Evolutionary conservation across 306 rosid species (phyloP).

Genomic region (Vachellia pachyceras): DNA sequence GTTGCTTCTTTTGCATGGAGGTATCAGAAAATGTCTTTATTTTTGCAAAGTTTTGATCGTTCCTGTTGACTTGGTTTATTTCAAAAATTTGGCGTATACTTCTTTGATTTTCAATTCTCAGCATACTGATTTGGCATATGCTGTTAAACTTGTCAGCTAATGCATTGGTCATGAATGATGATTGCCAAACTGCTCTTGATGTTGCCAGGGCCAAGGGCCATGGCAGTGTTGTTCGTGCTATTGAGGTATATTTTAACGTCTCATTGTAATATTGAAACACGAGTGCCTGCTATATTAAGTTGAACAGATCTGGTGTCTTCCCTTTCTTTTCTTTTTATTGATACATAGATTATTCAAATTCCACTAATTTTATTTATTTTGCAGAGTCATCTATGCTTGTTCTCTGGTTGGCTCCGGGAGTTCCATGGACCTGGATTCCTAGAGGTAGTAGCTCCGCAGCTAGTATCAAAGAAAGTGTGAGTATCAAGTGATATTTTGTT

Average conservation of each 20-base stretch:
- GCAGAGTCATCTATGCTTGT: constrained; percentile 86
- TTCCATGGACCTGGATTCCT: constrained; percentile 90
- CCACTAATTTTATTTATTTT: constrained; percentile 32
- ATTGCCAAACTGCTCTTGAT: constrained; percentile 88
- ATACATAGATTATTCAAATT: constrained; percentile 29
- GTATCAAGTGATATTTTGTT: constrained; percentile 49
- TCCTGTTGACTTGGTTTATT: constrained; percentile 27
- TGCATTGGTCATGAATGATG: constrained; percentile 87
- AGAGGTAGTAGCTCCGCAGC: constrained; percentile 81
- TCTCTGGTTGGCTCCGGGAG: constrained; percentile 96
- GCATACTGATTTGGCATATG: constrained; percentile 25
- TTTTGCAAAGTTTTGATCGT: constrained; percentile 15
- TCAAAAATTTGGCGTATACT: constrained; percentile 9
- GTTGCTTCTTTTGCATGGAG: constrained; percentile 83
- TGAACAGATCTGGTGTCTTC: constrained; percentile 29
- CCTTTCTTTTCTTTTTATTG: constrained; percentile 25
- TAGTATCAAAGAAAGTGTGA: constrained; percentile 85
- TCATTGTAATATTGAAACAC: constrained; percentile 2
- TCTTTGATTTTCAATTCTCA: background rate
- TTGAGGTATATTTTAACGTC: constrained; percentile 64
- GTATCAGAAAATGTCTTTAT: constrained; percentile 46
- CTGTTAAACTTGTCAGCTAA: constrained; percentile 66
- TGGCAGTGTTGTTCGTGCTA: constrained; percentile 73
- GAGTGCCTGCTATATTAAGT: constrained; percentile 19
- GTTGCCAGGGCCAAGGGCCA: constrained; percentile 91